Evolutionary conservation across 345 rosid genomes (phyloP).

Genomic region (Camelina neglecta): DNA sequence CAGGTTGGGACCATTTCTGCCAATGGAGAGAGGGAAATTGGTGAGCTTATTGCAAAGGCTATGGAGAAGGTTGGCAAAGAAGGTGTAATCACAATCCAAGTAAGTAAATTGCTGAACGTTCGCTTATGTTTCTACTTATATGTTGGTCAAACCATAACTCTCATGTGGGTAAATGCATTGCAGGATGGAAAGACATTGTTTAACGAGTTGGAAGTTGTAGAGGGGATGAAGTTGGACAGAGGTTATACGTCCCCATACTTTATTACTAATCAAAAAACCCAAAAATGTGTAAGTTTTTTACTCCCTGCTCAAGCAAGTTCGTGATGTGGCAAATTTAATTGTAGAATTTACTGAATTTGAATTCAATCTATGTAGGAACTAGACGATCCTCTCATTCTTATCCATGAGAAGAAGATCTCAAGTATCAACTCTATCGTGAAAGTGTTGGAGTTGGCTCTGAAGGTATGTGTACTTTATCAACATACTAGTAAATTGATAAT

Average conservation of each 20-base stretch:
- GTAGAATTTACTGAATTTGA: neutral
- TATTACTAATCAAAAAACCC: slow-evolving; percentile 81
- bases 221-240: slow-evolving; percentile 96
- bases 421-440: slow-evolving; percentile 80
- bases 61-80: slow-evolving; percentile 99
- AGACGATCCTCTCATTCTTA: slow-evolving; percentile 90
- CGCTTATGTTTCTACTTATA: neutral
- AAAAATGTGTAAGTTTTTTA: slow-evolving; percentile 78
- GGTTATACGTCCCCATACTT: slow-evolving; percentile 97
- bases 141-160: neutral
- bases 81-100: slow-evolving; percentile 95
- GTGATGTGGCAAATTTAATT: neutral
- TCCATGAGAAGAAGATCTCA: slow-evolving; percentile 95
- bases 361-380: slow-evolving; percentile 53
- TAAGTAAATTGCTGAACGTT: slow-evolving; percentile 38
- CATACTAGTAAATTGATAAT: neutral
- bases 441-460: slow-evolving; percentile 89
- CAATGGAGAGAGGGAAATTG: slow-evolving; percentile 97
- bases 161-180: neutral
- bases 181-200: slow-evolving; percentile 95
- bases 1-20: slow-evolving; percentile 99
- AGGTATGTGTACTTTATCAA: slow-evolving; percentile 51
- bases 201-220: slow-evolving; percentile 96
- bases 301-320: neutral
- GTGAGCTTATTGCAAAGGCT: slow-evolving; percentile 95